Percentiles rank a stretch among this genome's conserved stretches.
phyloP scores from a whole-genome alignment of 352 stramenopile genomes.

The Pythium brachiatum region DNA sequence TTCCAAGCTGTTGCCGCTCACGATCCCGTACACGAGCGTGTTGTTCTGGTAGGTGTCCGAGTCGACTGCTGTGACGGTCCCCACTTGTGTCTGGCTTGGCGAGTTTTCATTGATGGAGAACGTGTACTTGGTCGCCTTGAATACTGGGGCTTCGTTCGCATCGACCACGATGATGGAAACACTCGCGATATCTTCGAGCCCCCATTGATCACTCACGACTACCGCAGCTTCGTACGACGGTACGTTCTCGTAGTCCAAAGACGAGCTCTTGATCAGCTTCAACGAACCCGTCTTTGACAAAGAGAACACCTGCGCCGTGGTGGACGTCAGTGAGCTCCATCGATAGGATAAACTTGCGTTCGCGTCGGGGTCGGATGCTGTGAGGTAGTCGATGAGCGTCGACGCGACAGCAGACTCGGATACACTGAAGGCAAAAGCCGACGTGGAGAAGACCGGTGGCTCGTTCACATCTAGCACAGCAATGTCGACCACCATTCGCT shows the following conservation, averaged over 20 bases:
- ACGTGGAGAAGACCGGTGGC: constrained; percentile 9
- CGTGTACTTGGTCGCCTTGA: constrained; percentile 28
- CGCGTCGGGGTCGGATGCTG: constrained; percentile 20
- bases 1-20: constrained; percentile 37
- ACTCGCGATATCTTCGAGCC: constrained; percentile 20
- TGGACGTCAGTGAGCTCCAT: background rate
- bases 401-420: constrained; percentile 10
- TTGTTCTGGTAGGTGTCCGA: constrained; percentile 49
- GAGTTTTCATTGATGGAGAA: constrained; percentile 43
- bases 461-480: constrained; percentile 28
- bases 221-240: constrained; percentile 18
- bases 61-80: constrained; percentile 34
- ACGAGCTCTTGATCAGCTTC: constrained; percentile 13
- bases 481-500: constrained; percentile 18
- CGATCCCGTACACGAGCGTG: constrained; percentile 45
- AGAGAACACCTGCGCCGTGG: constrained; percentile 5
- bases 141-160: constrained; percentile 45
- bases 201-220: constrained; percentile 32
- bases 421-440: constrained; percentile 20
- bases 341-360: constrained; percentile 10
- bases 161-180: constrained; percentile 41
- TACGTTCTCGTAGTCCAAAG: constrained; percentile 23
- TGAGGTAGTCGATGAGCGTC: constrained; percentile 22
- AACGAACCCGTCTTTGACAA: constrained; percentile 9
- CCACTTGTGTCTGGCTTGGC: constrained; percentile 29